phyloP scores from a whole-genome alignment of 2,329 filamentous ascomycete genomes.

The Ambrosiella beaveri region DNA sequence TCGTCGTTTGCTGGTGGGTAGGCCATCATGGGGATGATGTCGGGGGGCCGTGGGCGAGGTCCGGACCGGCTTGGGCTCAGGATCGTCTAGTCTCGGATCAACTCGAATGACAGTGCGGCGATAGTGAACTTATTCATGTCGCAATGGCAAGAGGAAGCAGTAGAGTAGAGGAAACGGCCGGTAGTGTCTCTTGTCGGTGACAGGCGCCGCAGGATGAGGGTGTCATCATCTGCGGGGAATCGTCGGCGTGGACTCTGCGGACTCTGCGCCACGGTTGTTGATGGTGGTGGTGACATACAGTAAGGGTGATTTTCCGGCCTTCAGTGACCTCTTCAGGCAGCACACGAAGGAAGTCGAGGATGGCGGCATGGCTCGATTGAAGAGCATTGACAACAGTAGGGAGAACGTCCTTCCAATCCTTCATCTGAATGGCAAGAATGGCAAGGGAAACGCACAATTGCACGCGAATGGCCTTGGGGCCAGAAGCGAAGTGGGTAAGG shows the following conservation, averaged over 20 bases:
- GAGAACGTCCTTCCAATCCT: conserved; percentile 84
- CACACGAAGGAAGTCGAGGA: conserved; percentile 91
- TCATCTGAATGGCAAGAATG: conserved; percentile 91
- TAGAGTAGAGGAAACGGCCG: background rate
- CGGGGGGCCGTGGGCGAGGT: background rate
- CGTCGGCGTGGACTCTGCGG: background rate
- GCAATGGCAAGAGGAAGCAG: conserved; percentile 1
- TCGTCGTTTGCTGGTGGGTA: conserved; percentile 13
- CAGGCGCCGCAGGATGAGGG: background rate
- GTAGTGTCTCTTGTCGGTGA: background rate
- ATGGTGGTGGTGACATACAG: conserved; percentile 59
- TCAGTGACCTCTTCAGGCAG: conserved; percentile 97
- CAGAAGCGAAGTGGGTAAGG: conserved; percentile 63
- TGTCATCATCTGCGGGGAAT: background rate
- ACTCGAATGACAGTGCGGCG: conserved; percentile 1
- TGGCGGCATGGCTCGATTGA: conserved; percentile 63
- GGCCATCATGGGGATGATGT: background rate
- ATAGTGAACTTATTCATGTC: conserved; percentile 1
- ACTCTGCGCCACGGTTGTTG: background rate
- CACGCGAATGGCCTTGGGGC: conserved; percentile 70
- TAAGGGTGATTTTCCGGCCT: conserved; percentile 97
- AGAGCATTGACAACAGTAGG: conserved; percentile 63
- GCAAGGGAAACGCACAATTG: conserved; percentile 91
- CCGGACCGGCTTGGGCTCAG: background rate
- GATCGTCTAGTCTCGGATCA: conserved; percentile 5